These are phyloP conservation scores for Flaveria brownii DNA, from an alignment of 129 eudicot species.

Conservation along the genomic window DNA sequence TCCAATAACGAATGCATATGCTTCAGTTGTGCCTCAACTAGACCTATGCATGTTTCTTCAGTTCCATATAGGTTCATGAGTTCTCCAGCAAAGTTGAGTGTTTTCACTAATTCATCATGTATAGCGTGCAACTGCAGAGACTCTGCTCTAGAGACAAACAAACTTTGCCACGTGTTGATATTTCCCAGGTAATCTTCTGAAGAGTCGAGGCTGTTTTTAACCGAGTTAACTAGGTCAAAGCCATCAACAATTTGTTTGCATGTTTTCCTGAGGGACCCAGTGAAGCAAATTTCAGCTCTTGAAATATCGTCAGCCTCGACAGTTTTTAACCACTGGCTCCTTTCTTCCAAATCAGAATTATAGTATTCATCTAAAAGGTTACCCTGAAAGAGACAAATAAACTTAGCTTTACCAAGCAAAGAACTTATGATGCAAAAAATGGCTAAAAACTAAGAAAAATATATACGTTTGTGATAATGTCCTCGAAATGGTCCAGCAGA, in stretches of 20 bases:
- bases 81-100: constrained; percentile 51
- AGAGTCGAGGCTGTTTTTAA: constrained; percentile 34
- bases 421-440: background rate
- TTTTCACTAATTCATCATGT: constrained; percentile 48
- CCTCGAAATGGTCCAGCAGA: constrained; percentile 60
- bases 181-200: constrained; percentile 47
- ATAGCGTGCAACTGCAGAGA: constrained; percentile 53
- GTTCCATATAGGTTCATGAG: constrained; percentile 38
- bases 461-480: constrained; percentile 55
- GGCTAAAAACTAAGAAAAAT: constrained; percentile 9
- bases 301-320: constrained; percentile 17
- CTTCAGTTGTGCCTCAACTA: constrained; percentile 49
- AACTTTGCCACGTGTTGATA: constrained; percentile 49
- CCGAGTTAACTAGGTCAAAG: constrained; percentile 40
- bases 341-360: constrained; percentile 37
- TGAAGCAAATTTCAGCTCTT: constrained; percentile 43
- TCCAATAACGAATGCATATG: constrained; percentile 54
- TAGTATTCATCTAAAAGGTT: constrained; percentile 39
- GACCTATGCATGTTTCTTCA: constrained; percentile 23
- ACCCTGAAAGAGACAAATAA: constrained; percentile 51
- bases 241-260: constrained; percentile 40
- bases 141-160: constrained; percentile 47
- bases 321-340: constrained; percentile 19
- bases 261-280: constrained; percentile 43
- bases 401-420: background rate